Evolutionary conservation across 2,329 filamentous ascomycete species (phyloP).

Genomic region (Beauveria pseudobassiana): DNA sequence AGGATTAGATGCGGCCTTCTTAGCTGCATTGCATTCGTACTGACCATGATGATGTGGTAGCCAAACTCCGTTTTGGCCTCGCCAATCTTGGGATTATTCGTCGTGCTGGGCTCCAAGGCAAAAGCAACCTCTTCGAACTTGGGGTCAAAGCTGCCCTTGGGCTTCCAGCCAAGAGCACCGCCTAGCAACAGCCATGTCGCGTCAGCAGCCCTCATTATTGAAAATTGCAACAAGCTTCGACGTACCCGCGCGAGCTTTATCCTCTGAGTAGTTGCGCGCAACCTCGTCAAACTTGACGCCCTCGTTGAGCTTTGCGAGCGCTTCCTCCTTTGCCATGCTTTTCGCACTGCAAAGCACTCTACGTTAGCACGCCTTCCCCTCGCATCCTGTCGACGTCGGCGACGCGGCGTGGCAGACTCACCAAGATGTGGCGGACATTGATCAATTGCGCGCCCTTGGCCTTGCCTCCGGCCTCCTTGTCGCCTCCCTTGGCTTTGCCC

Average conservation of each 20-base stretch:
- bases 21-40: conserved; percentile 10
- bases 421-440: conserved; percentile 67
- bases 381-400: neutral
- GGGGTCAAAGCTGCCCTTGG: conserved; percentile 56
- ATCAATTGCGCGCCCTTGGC: conserved; percentile 54
- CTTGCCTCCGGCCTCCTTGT: conserved; percentile 29
- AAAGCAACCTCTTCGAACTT: conserved; percentile 69
- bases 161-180: conserved; percentile 66
- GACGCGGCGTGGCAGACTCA: conserved; percentile 19
- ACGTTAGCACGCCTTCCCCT: neutral
- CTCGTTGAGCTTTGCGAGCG: conserved; percentile 57
- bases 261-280: conserved; percentile 64
- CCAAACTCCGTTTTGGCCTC: conserved; percentile 70
- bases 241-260: conserved; percentile 62
- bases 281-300: conserved; percentile 70
- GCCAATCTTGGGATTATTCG: conserved; percentile 54
- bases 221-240: conserved; percentile 6
- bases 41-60: conserved; percentile 75
- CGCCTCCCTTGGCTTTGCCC: conserved; percentile 22
- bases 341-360: conserved; percentile 44
- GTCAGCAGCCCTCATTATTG: neutral
- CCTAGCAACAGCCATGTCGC: conserved; percentile 34
- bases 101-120: conserved; percentile 58
- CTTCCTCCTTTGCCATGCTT: conserved; percentile 74
- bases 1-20: neutral